phyloP scores from a whole-genome alignment of 176 grass and related monocot species.

The Sorghum bicolor region DNA sequence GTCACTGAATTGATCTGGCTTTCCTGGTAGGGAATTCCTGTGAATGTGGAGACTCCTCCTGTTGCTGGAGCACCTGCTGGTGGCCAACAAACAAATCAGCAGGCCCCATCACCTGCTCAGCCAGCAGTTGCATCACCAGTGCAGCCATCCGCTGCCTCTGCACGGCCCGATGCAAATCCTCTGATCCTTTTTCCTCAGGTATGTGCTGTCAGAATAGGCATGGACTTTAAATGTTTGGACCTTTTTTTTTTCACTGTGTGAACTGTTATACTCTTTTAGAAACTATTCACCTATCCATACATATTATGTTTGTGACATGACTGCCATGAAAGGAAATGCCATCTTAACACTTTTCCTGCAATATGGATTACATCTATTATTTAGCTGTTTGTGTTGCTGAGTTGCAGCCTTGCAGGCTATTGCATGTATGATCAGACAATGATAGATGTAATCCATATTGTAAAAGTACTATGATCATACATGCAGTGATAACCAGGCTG shows the following conservation, averaged over 20 bases:
- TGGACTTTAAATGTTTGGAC: background rate
- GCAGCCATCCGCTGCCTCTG: constrained; percentile 55
- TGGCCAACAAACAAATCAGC: constrained; percentile 45
- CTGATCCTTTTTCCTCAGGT: constrained; percentile 92
- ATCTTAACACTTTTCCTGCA: background rate
- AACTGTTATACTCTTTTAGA: background rate
- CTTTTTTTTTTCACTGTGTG: background rate
- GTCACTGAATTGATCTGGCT: background rate
- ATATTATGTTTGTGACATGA: too few species aligned
- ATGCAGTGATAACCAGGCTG: too few species aligned
- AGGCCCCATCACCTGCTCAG: constrained; percentile 45
- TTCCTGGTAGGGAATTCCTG: constrained; percentile 79
- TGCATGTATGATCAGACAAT: background rate
- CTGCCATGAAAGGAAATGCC: too few species aligned
- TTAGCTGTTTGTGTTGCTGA: background rate
- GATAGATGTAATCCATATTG: too few species aligned
- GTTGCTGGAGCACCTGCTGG: constrained; percentile 50
- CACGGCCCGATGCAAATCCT: constrained; percentile 80
- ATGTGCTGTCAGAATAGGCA: constrained; percentile 5
- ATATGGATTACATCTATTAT: background rate
- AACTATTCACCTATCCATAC: too few species aligned
- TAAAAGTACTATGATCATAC: too few species aligned
- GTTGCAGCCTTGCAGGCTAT: background rate
- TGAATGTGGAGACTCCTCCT: constrained; percentile 53
- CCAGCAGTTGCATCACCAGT: constrained; percentile 25